Percentiles rank a stretch among this genome's conserved stretches.
Conservation (phyloP, 2,329 filamentous ascomycete species). For the Helicocarpus griseus region DNA sequence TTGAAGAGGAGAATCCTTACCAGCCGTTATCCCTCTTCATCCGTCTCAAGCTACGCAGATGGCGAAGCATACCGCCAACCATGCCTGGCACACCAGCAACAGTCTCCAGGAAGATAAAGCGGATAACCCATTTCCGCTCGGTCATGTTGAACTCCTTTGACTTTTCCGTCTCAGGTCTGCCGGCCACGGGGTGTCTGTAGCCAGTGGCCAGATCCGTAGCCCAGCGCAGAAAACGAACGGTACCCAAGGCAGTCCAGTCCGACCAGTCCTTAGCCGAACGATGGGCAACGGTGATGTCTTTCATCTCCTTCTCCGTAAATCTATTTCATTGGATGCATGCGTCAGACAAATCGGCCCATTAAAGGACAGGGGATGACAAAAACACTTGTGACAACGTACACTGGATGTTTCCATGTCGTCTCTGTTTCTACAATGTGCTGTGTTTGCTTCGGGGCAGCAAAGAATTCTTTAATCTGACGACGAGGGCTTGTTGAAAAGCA, state of each 20-base stretch:
- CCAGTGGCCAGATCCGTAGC: conserved; percentile 75
- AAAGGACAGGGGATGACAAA: conserved; percentile 6
- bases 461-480: conserved; percentile 42
- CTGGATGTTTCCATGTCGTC: conserved; percentile 60
- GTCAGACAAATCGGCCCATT: background rate
- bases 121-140: conserved; percentile 78
- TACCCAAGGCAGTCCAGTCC: conserved; percentile 68
- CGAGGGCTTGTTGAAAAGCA: conserved; percentile 30
- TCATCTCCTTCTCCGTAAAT: conserved; percentile 74
- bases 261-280: conserved; percentile 61
- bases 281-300: conserved; percentile 62
- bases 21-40: conserved; percentile 57
- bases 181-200: conserved; percentile 58
- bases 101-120: conserved; percentile 88
- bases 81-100: conserved; percentile 94
- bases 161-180: conserved; percentile 32
- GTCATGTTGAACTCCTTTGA: conserved; percentile 61
- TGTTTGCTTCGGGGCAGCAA: conserved; percentile 50
- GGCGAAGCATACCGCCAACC: conserved; percentile 89
- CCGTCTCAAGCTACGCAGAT: conserved; percentile 54
- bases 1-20: conserved; percentile 26
- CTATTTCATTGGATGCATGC: conserved; percentile 13
- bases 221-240: conserved; percentile 67
- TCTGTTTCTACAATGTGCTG: conserved; percentile 53
- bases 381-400: conserved; percentile 24